Evolutionary conservation across 768 basidiomycete species (phyloP).

Genomic region (Holtermannia corniformis): DNA sequence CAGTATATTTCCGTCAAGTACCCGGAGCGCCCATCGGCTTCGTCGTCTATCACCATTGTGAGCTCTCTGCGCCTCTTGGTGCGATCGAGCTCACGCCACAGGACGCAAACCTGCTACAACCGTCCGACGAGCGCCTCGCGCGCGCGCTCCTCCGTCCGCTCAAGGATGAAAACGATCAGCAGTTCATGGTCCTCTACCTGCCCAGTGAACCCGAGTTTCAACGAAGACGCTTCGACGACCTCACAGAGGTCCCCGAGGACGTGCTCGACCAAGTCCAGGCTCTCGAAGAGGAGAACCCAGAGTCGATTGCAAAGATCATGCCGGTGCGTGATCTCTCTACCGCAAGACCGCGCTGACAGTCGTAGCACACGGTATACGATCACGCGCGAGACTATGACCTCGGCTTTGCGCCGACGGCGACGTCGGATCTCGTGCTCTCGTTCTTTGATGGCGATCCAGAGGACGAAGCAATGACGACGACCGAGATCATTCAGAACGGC

Average conservation of each 20-base stretch:
- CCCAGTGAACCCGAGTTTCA: constrained; percentile 23
- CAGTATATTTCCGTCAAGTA: constrained; percentile 29
- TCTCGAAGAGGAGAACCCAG: constrained; percentile 14
- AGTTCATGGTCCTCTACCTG: constrained; percentile 29
- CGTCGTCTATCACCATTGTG: constrained; percentile 6
- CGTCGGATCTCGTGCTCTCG: constrained; percentile 25
- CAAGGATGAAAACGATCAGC: constrained; percentile 18
- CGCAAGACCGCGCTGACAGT: too few species aligned
- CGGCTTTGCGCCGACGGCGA: constrained; percentile 10
- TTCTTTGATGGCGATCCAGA: constrained; percentile 28
- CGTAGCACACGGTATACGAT: constrained; percentile 19
- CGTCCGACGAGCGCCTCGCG: constrained; percentile 21
- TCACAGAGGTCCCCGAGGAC: too few species aligned
- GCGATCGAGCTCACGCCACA: neutral
- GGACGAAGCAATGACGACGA: neutral
- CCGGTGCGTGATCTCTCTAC: constrained; percentile 2
- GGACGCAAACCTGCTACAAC: constrained; percentile 11
- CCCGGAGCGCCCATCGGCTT: constrained; percentile 34
- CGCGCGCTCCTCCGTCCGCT: constrained; percentile 27
- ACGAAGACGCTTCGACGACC: neutral
- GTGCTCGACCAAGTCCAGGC: constrained; percentile 17
- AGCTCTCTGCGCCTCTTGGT: neutral
- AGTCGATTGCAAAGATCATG: neutral
- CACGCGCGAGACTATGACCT: constrained; percentile 32
- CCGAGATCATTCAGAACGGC: neutral